These are phyloP conservation scores for Pharnaceum exiguum DNA, from an alignment of 148 eudicot genomes.

Conservation along the genomic window DNA sequence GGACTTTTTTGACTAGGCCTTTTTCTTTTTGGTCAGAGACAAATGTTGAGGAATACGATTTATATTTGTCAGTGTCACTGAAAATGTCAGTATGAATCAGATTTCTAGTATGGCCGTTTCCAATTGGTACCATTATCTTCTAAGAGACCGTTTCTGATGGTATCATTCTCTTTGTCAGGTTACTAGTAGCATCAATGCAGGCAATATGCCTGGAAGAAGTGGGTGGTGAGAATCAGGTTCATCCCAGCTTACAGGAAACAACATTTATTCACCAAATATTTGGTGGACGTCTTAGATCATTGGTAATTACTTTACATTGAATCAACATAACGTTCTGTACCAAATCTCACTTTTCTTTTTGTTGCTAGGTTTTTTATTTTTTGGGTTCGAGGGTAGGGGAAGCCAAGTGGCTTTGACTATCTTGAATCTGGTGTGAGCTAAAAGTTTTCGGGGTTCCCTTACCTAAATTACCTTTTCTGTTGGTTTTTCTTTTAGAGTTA, in stretches of 20 bases:
- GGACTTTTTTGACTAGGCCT: background rate
- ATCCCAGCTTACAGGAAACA: conserved; percentile 80
- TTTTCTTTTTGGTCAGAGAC: too few relatives aligned
- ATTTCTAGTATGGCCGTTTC: too few relatives aligned
- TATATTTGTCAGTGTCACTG: too few relatives aligned
- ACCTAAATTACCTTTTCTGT: too few relatives aligned
- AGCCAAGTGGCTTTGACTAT: too few relatives aligned
- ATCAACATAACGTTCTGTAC: background rate
- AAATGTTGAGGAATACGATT: too few relatives aligned
- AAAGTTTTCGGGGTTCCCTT: too few relatives aligned
- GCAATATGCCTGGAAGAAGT: conserved; percentile 78
- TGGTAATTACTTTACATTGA: conserved; percentile 37
- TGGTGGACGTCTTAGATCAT: conserved; percentile 84
- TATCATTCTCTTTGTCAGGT: conserved; percentile 36
- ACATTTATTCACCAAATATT: conserved; percentile 86
- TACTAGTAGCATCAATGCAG: conserved; percentile 93
- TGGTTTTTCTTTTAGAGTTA: too few relatives aligned
- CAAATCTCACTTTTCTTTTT: background rate
- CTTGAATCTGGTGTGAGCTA: too few relatives aligned
- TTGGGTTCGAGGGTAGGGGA: too few relatives aligned
- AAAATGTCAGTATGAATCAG: too few relatives aligned
- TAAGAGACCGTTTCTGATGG: background rate
- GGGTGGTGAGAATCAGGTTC: conserved; percentile 78
- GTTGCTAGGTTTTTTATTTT: background rate
- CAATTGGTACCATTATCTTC: too few relatives aligned